These are phyloP conservation scores for Fusarium kyushuense DNA, from an alignment of 2,329 filamentous ascomycete species.

Conservation along the genomic window DNA sequence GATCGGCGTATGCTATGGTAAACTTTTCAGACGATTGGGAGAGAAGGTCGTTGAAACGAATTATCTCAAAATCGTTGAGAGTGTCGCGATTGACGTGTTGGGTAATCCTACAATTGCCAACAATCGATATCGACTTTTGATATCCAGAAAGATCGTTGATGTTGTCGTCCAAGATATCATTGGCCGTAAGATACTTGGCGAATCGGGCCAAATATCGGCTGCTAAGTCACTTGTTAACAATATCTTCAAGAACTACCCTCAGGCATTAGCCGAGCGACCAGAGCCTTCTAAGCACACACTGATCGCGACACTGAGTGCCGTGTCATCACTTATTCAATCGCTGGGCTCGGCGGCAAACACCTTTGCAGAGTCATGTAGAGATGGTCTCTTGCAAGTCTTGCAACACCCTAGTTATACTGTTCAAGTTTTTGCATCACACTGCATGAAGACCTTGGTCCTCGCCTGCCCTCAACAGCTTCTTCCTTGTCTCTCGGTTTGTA, in stretches of 20 bases:
- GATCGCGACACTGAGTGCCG: constrained; percentile 80
- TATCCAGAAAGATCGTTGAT: constrained; percentile 85
- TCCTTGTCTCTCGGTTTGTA: constrained; percentile 91
- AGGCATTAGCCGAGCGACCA: constrained; percentile 84
- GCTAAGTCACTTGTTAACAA: constrained; percentile 87
- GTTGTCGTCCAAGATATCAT: constrained; percentile 87
- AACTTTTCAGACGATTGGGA: constrained; percentile 81
- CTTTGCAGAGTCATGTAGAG: constrained; percentile 85
- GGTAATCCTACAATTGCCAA: constrained; percentile 80
- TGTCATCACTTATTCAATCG: constrained; percentile 81
- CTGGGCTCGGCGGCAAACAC: constrained; percentile 84
- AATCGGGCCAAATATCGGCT: constrained; percentile 87
- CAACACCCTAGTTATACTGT: constrained; percentile 97
- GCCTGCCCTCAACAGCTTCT: constrained; percentile 93
- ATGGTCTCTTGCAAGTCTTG: constrained; percentile 88
- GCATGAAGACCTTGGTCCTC: constrained; percentile 86
- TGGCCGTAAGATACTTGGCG: constrained; percentile 83
- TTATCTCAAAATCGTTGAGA: constrained; percentile 84
- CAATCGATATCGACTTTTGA: constrained; percentile 88
- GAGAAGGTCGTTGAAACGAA: constrained; percentile 85
- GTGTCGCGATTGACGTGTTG: constrained; percentile 83
- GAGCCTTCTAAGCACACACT: constrained; percentile 91
- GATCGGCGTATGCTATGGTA: constrained; percentile 88
- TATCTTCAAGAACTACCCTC: constrained; percentile 93
- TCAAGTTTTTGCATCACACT: constrained; percentile 88